Percentiles rank a stretch among this genome's conserved stretches.
These are phyloP conservation scores for Ceratobasidium sp. DNA, from an alignment of 1,284 basidiomycete species.

Conservation along the genomic window DNA sequence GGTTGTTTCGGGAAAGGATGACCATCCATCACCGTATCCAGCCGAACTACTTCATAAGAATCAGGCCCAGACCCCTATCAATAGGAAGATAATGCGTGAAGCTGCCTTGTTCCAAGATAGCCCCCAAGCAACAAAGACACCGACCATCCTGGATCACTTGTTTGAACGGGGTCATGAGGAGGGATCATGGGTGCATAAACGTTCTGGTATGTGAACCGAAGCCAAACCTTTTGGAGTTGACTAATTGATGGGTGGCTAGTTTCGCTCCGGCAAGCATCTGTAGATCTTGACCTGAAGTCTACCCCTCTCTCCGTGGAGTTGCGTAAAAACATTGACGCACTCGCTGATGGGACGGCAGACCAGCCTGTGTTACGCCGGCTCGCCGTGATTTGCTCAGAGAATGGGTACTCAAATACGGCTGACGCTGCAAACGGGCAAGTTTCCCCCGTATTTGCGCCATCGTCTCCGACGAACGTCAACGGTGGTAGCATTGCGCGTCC, in stretches of 20 bases:
- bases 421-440: conserved; percentile 14
- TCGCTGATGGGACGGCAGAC: conserved; percentile 62
- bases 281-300: conserved; percentile 44
- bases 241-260: neutral
- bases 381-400: conserved; percentile 48
- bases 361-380: conserved; percentile 63
- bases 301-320: conserved; percentile 52
- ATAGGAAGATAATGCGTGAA: conserved; percentile 63
- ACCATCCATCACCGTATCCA: conserved; percentile 51
- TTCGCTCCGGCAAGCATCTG: conserved; percentile 50
- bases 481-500: conserved; percentile 8
- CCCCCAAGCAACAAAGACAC: conserved; percentile 61
- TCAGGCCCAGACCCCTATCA: conserved; percentile 60
- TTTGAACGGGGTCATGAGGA: conserved; percentile 60
- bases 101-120: conserved; percentile 80
- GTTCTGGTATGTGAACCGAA: conserved; percentile 45
- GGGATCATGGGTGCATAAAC: conserved; percentile 74
- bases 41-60: conserved; percentile 26
- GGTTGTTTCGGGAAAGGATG: conserved; percentile 64
- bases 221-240: neutral
- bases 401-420: conserved; percentile 18
- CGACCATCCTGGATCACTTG: conserved; percentile 60
- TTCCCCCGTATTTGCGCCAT: conserved; percentile 23
- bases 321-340: conserved; percentile 57
- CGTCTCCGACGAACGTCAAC: conserved; percentile 32